Percentiles rank a stretch among this genome's conserved stretches.
Evolutionary conservation across 179 eudicot genomes (phyloP).

Genomic region (Sideroxylon spinosum): DNA sequence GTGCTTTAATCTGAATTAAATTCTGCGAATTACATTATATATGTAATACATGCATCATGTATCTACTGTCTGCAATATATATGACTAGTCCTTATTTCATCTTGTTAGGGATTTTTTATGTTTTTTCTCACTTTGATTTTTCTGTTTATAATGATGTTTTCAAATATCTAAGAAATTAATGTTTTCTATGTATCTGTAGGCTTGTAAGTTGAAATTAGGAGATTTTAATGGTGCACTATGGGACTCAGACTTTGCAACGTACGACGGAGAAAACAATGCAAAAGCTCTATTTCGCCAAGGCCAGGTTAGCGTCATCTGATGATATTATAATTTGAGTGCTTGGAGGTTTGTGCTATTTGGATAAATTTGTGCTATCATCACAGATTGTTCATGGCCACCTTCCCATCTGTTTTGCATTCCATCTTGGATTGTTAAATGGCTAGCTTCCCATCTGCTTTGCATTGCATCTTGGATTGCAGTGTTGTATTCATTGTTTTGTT

Average conservation of each 20-base stretch:
- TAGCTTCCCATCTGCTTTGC: not conserved
- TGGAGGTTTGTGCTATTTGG: not conserved
- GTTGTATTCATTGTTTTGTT: not conserved
- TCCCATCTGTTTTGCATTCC: not conserved
- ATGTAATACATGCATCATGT: not conserved
- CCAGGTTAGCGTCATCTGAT: constrained; percentile 49
- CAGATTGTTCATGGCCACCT: not conserved
- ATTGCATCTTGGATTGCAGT: not conserved
- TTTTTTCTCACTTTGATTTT: not conserved
- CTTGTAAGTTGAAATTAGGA: constrained; percentile 83
- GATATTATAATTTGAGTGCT: not conserved
- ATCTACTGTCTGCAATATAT: not conserved
- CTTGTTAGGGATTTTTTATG: not conserved
- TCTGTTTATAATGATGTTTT: not conserved
- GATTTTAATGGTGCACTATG: constrained; percentile 72
- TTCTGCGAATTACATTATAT: not conserved
- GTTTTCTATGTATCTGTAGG: constrained; percentile 33
- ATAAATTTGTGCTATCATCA: not conserved
- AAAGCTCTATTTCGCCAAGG: constrained; percentile 93
- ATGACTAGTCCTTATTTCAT: not conserved
- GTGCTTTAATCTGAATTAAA: no score
- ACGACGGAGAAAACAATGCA: constrained; percentile 75
- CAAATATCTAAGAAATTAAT: not conserved
- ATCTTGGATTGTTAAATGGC: not conserved
- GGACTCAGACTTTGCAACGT: constrained; percentile 83